A percentile compares a stretch with the other conserved stretches of the same genome.
Conservation (phyloP, 1,284 basidiomycete genomes). For the Taiwanofungus camphoratus region DNA sequence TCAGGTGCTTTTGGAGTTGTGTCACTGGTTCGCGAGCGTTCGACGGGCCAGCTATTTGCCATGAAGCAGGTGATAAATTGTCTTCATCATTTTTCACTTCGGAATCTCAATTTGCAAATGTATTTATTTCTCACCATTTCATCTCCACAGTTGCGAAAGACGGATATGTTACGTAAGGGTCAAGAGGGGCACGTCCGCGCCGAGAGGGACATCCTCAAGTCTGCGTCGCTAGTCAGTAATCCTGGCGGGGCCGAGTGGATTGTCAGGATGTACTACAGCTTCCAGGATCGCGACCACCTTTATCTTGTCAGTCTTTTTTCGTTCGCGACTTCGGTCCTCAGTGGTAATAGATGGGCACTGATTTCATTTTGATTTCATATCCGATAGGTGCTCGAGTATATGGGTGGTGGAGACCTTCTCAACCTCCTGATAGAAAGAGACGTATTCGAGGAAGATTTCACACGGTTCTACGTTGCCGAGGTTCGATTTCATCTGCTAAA, state of each 20-base stretch:
- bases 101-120: not conserved
- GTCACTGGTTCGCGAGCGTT: constrained; percentile 80
- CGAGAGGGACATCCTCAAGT: constrained; percentile 84
- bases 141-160: constrained; percentile 74
- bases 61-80: constrained; percentile 83
- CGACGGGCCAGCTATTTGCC: constrained; percentile 79
- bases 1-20: constrained; percentile 94
- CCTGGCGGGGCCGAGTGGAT: constrained; percentile 85
- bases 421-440: constrained; percentile 93
- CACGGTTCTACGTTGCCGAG: constrained; percentile 94
- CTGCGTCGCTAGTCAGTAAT: constrained; percentile 67
- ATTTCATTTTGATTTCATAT: constrained; percentile 50
- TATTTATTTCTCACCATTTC: not conserved
- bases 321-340: constrained; percentile 10
- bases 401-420: constrained; percentile 94
- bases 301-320: constrained; percentile 68
- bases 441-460: constrained; percentile 90
- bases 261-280: constrained; percentile 87
- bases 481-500: constrained; percentile 34
- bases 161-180: constrained; percentile 96
- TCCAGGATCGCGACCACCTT: constrained; percentile 88
- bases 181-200: constrained; percentile 95
- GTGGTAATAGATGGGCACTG: constrained; percentile 35
- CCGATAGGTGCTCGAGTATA: constrained; percentile 80
- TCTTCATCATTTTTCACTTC: constrained; percentile 10